Percentiles rank a stretch among this genome's conserved stretches.
phyloP scores from a whole-genome alignment of 352 stramenopile species.

The Phytophthora uliginosa region DNA sequence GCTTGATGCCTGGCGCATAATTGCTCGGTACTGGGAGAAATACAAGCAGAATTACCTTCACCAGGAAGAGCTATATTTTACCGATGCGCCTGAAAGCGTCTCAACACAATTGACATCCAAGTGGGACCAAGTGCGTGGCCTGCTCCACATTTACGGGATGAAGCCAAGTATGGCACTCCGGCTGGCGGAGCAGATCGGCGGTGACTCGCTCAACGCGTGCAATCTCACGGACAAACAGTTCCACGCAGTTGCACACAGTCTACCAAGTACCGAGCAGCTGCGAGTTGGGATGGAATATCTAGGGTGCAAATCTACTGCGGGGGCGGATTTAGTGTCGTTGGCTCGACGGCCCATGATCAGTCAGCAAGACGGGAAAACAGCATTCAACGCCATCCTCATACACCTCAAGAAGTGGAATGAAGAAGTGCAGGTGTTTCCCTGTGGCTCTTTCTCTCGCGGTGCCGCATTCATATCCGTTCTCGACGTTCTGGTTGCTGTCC shows the following conservation, averaged over 20 bases:
- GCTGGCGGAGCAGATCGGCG: conserved; percentile 31
- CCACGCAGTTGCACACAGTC: conserved; percentile 21
- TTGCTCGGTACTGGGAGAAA: conserved; percentile 66
- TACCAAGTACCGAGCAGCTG: conserved; percentile 38
- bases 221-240: conserved; percentile 42
- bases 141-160: conserved; percentile 68
- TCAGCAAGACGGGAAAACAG: conserved; percentile 72
- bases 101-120: conserved; percentile 25
- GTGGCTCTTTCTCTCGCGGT: conserved; percentile 76
- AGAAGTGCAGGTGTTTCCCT: conserved; percentile 69
- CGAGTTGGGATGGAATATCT: conserved; percentile 55
- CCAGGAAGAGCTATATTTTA: conserved; percentile 69
- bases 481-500: conserved; percentile 68
- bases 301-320: neutral
- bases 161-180: conserved; percentile 48
- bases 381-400: conserved; percentile 70
- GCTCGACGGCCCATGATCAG: conserved; percentile 53
- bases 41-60: conserved; percentile 79
- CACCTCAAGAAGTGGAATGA: conserved; percentile 68
- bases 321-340: neutral
- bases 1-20: conserved; percentile 66
- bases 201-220: conserved; percentile 6
- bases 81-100: conserved; percentile 23
- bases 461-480: conserved; percentile 79
- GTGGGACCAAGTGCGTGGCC: conserved; percentile 45